Base-by-base conservation (phyloP, 2,329 filamentous ascomycete genomes). In the Polytolypa hystricis region DNA sequence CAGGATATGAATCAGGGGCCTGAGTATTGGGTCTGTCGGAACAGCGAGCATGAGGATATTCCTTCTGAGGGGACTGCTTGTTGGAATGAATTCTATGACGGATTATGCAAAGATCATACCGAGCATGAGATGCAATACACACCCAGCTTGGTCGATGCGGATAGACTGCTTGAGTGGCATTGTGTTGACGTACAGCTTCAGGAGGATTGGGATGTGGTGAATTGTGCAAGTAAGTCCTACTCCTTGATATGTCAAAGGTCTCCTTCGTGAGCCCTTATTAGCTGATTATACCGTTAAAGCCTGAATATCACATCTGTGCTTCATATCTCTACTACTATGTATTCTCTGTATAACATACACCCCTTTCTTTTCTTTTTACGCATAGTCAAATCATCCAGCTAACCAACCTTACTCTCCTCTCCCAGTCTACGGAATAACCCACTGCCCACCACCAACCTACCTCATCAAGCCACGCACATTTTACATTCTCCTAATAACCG, bases 11-110 rank as follows among this genome's bases (percentile, higher is more conserved):
- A n/a, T n/a, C n/a, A n/a, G n/a, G n/a, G n/a, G n/a, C n/a, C n/a
- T n/a, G 60, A 64, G 30, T 54, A 57, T 46, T 65, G 62, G 62
- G 53, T 57, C 17, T 61, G 57, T 34, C 57, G 62, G n/a, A 52
- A 52, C 29, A 64, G 58, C 26, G 43, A 57, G 16, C 62, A 64
- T 39, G 39, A 47, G 23, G 42, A 58, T 17, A 40, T 43, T 2
- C 37, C 50, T 0, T 27, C 38, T 23, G 36, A 42, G 11, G 61
- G 61, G 2, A 57, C 55, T 7, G 61, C 60, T 4, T 53, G 51
- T 5, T 63, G 55, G 48, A 35, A 45, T 2, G 61, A 65, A 40
- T 64, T 64, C 31, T 47, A 55, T 36, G 43, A 42, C 10, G 57
- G 60, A 0, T 37, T 65, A 28, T 51, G 56, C 18, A 48, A 55